These are phyloP conservation scores for Moniliophthora roreri DNA, from an alignment of 1,284 basidiomycete species.

Conservation along the genomic window DNA sequence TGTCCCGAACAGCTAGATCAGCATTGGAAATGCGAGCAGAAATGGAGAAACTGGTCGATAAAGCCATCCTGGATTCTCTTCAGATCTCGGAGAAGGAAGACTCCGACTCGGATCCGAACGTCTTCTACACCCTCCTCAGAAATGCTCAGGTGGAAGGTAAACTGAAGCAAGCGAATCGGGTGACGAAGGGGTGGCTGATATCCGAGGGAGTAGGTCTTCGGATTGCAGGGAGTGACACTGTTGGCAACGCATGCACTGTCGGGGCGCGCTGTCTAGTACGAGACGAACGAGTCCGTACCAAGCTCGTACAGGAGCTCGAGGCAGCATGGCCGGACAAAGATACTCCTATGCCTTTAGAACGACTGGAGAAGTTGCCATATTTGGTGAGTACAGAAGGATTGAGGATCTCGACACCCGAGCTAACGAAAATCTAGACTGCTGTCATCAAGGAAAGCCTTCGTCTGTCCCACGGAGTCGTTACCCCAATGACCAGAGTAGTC, in stretches of 20 bases:
- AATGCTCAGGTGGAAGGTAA: not conserved
- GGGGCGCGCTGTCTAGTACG: not conserved
- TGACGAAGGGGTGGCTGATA: not conserved
- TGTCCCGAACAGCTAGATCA: not conserved
- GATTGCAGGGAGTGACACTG: not conserved
- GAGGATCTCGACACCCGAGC: not conserved
- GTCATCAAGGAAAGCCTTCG: constrained; percentile 5
- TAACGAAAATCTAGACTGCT: not conserved
- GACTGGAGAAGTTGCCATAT: not conserved
- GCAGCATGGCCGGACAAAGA: not conserved
- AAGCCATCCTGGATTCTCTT: not conserved
- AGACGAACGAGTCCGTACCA: not conserved
- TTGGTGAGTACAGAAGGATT: not conserved
- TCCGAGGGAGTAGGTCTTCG: not conserved
- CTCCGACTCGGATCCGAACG: not conserved
- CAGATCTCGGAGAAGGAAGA: not conserved
- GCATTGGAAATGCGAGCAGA: not conserved
- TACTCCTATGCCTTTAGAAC: not conserved
- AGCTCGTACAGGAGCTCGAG: not conserved
- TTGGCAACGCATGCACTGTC: not conserved
- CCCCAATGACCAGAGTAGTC: constrained; percentile 2
- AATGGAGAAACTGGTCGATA: not conserved
- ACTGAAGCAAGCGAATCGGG: not conserved
- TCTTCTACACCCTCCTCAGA: not conserved
- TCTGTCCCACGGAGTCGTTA: not conserved